Evolutionary conservation across 2,329 filamentous ascomycete genomes (phyloP).

Genomic region (Colletotrichum karsti): DNA sequence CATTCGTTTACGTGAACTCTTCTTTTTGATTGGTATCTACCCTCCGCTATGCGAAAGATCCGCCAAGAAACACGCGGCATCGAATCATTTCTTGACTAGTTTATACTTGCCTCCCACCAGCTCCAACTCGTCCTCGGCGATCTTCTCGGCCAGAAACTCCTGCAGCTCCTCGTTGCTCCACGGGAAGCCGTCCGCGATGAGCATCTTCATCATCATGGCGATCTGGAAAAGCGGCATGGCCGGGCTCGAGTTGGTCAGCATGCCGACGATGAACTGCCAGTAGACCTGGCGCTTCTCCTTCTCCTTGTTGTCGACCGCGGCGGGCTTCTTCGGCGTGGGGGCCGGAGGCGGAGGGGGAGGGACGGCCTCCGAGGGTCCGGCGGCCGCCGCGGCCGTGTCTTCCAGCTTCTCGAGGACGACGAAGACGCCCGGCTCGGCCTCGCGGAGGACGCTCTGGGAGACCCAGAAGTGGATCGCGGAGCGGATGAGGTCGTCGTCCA

Average conservation of each 20-base stretch:
- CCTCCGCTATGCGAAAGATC: too few species aligned
- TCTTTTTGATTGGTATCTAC: background rate
- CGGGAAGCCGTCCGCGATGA: conserved; percentile 86
- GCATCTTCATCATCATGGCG: conserved; percentile 94
- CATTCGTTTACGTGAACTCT: too few species aligned
- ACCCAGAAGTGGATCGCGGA: conserved; percentile 77
- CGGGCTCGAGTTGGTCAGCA: conserved; percentile 90
- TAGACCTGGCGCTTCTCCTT: conserved; percentile 72
- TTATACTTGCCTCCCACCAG: conserved; percentile 76
- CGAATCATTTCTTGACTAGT: conserved; percentile 63
- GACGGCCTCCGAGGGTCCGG: conserved; percentile 28
- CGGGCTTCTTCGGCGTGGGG: conserved; percentile 57
- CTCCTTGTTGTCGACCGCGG: conserved; percentile 70
- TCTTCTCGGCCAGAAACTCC: conserved; percentile 82
- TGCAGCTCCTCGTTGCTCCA: conserved; percentile 90
- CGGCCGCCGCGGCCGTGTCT: conserved; percentile 44
- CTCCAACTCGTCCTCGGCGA: conserved; percentile 76
- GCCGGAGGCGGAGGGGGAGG: conserved; percentile 38
- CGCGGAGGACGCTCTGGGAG: conserved; percentile 71
- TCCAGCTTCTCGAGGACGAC: conserved; percentile 73
- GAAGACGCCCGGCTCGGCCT: conserved; percentile 63
- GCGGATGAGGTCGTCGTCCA: conserved; percentile 77
- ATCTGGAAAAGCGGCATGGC: conserved; percentile 85
- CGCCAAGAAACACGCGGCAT: too few species aligned
- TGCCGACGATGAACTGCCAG: conserved; percentile 91